Percentiles rank a stretch among this genome's conserved stretches.
These are phyloP conservation scores for Triglochin maritima DNA, from an alignment of 106 monocot genomes.

Conservation along the genomic window DNA sequence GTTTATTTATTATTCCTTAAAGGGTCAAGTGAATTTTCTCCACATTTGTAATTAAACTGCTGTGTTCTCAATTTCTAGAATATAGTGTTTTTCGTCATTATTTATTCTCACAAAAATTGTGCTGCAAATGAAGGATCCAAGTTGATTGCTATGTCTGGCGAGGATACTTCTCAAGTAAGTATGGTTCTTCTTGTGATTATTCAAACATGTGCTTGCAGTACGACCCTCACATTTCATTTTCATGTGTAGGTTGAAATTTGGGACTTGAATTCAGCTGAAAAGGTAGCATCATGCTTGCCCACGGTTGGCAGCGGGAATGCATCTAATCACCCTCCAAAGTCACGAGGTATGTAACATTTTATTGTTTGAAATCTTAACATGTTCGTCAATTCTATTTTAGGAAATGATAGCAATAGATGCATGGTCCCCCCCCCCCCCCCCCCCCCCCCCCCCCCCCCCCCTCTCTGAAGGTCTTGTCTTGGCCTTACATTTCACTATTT, in stretches of 20 bases:
- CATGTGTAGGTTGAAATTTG: conserved; percentile 66
- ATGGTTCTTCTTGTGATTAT: background rate
- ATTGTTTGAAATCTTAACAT: too few relatives aligned
- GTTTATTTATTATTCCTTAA: too few relatives aligned
- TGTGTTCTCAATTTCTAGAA: background rate
- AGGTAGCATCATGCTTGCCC: conserved; percentile 43
- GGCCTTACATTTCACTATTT: too few relatives aligned
- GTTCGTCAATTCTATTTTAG: too few relatives aligned
- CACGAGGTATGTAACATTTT: conserved; percentile 55
- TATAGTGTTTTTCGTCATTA: background rate
- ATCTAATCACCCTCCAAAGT: conserved; percentile 20
- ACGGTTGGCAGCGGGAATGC: conserved; percentile 15
- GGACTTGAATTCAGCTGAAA: conserved; percentile 53
- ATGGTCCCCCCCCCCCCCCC: too few relatives aligned
- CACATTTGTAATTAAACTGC: too few relatives aligned
- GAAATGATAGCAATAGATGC: too few relatives aligned
- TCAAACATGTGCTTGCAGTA: background rate
- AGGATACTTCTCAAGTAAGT: conserved; percentile 63
- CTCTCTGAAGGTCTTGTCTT: too few relatives aligned
- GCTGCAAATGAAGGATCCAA: conserved; percentile 3
- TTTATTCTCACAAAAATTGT: conserved; percentile 9
- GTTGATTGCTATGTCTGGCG: conserved; percentile 71
- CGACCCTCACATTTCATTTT: conserved; percentile 2
- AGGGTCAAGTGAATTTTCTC: too few relatives aligned
- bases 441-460: too few relatives aligned